Conservation (phyloP, 2,329 filamentous ascomycete species). For the Xylaria hypoxylon region DNA sequence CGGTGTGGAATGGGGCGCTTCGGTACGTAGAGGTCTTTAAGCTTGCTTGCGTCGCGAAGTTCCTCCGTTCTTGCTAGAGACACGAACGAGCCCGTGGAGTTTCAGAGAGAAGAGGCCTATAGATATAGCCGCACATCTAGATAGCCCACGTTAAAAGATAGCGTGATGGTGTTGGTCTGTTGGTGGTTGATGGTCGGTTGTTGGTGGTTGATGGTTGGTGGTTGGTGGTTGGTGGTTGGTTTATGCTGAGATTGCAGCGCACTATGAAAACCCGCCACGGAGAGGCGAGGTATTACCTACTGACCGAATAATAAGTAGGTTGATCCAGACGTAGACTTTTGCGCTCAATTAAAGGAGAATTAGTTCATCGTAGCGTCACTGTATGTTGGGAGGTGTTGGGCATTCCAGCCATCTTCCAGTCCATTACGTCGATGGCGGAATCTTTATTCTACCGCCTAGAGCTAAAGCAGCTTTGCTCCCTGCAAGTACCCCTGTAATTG, state of each 20-base stretch:
- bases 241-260: not conserved
- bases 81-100: too few species aligned
- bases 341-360: not conserved
- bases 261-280: too few species aligned
- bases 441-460: not conserved
- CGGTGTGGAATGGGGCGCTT: not conserved
- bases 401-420: not conserved
- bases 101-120: not conserved
- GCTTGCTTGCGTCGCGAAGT: not conserved
- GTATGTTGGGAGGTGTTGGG: not conserved
- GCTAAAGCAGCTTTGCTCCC: constrained; percentile 19
- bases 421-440: constrained; percentile 34
- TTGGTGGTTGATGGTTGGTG: too few species aligned
- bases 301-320: too few species aligned
- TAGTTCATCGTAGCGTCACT: not conserved
- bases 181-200: not conserved
- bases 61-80: not conserved
- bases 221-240: too few species aligned
- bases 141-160: not conserved
- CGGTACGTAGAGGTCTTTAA: not conserved
- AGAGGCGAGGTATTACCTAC: too few species aligned
- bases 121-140: not conserved
- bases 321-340: not conserved
- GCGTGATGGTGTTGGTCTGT: not conserved
- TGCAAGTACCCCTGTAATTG: constrained; percentile 13